Evolutionary conservation across 1,139 yeast species (phyloP).

Genomic region (Saccharomyces hybrid): DNA sequence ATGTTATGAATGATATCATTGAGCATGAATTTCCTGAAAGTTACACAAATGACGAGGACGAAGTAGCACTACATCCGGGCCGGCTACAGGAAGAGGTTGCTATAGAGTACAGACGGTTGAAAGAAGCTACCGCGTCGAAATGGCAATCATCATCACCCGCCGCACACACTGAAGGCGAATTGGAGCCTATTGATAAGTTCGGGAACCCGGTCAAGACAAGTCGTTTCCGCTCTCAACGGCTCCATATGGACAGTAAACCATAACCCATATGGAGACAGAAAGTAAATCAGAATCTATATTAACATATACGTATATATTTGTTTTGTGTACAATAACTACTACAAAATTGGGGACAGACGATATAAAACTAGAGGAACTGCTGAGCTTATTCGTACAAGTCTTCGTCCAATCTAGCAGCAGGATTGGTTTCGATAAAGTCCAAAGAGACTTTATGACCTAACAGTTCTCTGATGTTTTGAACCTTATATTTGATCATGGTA

Average conservation of each 20-base stretch:
- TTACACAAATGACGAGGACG: slow-evolving; percentile 33
- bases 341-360: neutral
- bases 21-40: slow-evolving; percentile 37
- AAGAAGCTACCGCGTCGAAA: slow-evolving; percentile 46
- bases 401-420: slow-evolving; percentile 94
- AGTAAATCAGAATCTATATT: neutral
- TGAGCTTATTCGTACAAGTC: slow-evolving; percentile 36
- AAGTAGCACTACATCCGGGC: slow-evolving; percentile 32
- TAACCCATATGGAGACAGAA: neutral
- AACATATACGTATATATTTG: neutral
- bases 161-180: slow-evolving; percentile 38
- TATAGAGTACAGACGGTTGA: slow-evolving; percentile 49
- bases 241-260: slow-evolving; percentile 6
- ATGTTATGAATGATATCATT: slow-evolving; percentile 33
- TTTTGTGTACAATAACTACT: neutral
- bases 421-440: slow-evolving; percentile 90
- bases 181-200: slow-evolving; percentile 65
- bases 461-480: slow-evolving; percentile 88
- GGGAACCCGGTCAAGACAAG: slow-evolving; percentile 57
- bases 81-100: slow-evolving; percentile 42
- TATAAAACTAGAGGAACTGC: neutral
- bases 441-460: slow-evolving; percentile 90
- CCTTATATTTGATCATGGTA: slow-evolving; percentile 97
- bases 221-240: slow-evolving; percentile 58
- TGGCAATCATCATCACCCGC: slow-evolving; percentile 37